Base-by-base conservation (phyloP, 768 basidiomycete genomes). In the Kwoniella bestiolae region DNA sequence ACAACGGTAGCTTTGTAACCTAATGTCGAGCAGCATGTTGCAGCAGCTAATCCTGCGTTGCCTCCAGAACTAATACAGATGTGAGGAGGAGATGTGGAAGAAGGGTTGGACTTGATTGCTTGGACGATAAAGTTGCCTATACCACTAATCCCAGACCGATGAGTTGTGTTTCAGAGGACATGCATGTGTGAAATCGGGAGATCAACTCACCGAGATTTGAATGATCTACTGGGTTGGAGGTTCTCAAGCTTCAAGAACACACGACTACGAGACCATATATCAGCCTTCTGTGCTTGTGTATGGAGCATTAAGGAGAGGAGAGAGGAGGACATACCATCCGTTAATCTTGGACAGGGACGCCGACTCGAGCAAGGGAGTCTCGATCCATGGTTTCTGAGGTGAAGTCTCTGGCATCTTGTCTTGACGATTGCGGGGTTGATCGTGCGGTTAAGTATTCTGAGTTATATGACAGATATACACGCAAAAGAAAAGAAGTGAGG, bases 151-250 rank as follows among this genome's bases (percentile, higher is more conserved):
- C 31, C 25, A n/a, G 11, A 12, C 29, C 16, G 14, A 31, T 26
- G 28, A 18, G n/a, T 23, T 32, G 41, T 4, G 34, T 11, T n/a
- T 11, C 9, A 51, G 11, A 18, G 1, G 25, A 31, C 9, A 35
- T 28, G 14, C 26, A 12, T 28, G 16, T 52, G 6, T 14, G 50
- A n/a, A 12, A 12, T 21, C 11, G 23, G n/a, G n/a, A n/a, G n/a
- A n/a, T n/a, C n/a, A 38, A 66, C 68, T 55, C 58, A 71, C 64
- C 76, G 31, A 14, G 71, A 72, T 60, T 77, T 77, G 74, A 77
- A 77, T 6, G 72, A 73, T 25, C 72, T 74, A 29, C 62, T 65
- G 2, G 74, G 74, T 46, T 77, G 74, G 14, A 70, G 65, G 32
- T 73, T 71, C 14, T 77, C 76, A 9, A 77, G 67, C 49, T 77